These are phyloP conservation scores for Akanthomyces muscarius DNA, from an alignment of 2,329 filamentous ascomycete species.

Conservation along the genomic window DNA sequence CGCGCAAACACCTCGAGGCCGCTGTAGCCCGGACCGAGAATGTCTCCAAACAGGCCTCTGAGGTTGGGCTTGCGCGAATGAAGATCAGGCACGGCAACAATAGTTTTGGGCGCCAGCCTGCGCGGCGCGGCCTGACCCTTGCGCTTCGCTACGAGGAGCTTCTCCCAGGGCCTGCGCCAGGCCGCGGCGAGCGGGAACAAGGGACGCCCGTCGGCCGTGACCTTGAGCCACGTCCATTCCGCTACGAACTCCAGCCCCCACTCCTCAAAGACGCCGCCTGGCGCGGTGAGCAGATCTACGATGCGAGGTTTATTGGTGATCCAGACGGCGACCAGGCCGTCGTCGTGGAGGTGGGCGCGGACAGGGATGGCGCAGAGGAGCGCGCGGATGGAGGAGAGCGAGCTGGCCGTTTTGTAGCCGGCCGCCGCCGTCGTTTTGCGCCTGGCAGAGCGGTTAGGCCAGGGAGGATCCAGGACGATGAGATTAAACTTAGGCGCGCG, in stretches of 20 bases:
- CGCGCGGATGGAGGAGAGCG: slow-evolving; percentile 42
- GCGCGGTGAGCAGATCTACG: slow-evolving; percentile 49
- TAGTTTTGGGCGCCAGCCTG: slow-evolving; percentile 44
- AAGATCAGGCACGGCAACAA: slow-evolving; percentile 68
- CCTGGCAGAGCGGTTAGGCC: slow-evolving; percentile 73
- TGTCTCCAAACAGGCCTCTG: slow-evolving; percentile 52
- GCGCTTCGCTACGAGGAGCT: slow-evolving; percentile 58
- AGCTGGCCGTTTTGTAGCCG: slow-evolving; percentile 43
- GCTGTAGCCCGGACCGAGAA: slow-evolving; percentile 48
- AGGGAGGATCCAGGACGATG: slow-evolving; percentile 72
- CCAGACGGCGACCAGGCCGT: slow-evolving; percentile 67
- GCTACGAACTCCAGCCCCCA: slow-evolving; percentile 64
- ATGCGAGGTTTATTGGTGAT: slow-evolving; percentile 68
- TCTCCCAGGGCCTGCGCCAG: slow-evolving; percentile 76
- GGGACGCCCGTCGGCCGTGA: slow-evolving; percentile 61
- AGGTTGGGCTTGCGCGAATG: slow-evolving; percentile 78
- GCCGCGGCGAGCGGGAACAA: slow-evolving; percentile 55
- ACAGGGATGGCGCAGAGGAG: slow-evolving; percentile 57
- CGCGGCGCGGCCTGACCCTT: slow-evolving; percentile 27
- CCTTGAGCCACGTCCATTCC: slow-evolving; percentile 79
- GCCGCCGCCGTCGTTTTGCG: slow-evolving; percentile 48
- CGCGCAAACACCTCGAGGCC: slow-evolving; percentile 76
- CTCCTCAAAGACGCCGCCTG: slow-evolving; percentile 55
- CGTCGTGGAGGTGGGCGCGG: slow-evolving; percentile 45
- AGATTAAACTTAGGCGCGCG: slow-evolving; percentile 57